These are phyloP conservation scores for Moesziomyces sp. DNA, from an alignment of 1,284 basidiomycete species.

Conservation along the genomic window DNA sequence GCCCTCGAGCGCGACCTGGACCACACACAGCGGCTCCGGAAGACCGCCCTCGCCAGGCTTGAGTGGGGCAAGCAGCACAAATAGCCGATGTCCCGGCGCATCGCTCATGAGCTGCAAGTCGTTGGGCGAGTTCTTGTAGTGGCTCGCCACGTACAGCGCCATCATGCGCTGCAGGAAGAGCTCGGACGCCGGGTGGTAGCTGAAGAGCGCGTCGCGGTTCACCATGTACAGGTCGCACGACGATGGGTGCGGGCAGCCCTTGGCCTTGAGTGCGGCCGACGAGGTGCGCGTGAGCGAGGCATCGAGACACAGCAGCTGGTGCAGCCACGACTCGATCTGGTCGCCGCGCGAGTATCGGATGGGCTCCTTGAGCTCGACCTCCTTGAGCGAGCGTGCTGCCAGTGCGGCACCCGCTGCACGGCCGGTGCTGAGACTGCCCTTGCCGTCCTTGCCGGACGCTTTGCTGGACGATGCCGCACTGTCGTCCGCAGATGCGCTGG, in stretches of 20 bases:
- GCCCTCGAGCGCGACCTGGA: slow-evolving; percentile 91
- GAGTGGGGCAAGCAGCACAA: slow-evolving; percentile 85
- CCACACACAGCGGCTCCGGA: slow-evolving; percentile 81
- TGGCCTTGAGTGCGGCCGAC: slow-evolving; percentile 42
- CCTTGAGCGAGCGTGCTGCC: slow-evolving; percentile 80
- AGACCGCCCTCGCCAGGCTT: slow-evolving; percentile 42
- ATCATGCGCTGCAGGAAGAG: slow-evolving; percentile 98
- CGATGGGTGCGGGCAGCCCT: slow-evolving; percentile 80
- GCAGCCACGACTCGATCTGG: slow-evolving; percentile 93
- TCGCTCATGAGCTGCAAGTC: slow-evolving; percentile 96
- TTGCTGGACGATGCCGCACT: slow-evolving; percentile 71
- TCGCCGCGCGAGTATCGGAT: slow-evolving; percentile 92
- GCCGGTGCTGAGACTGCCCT: slow-evolving; percentile 45
- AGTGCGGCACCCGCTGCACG: slow-evolving; percentile 65
- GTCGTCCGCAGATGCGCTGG: slow-evolving; percentile 58
- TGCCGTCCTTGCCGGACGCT: slow-evolving; percentile 69
- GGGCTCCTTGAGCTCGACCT: slow-evolving; percentile 93
- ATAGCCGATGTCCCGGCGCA: slow-evolving; percentile 95
- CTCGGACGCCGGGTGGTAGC: slow-evolving; percentile 95
- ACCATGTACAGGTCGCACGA: slow-evolving; percentile 96
- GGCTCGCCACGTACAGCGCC: slow-evolving; percentile 94
- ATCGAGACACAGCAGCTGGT: slow-evolving; percentile 89
- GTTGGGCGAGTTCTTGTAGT: slow-evolving; percentile 99
- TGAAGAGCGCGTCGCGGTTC: slow-evolving; percentile 94
- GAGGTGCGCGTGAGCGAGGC: slow-evolving; percentile 79